Conservation (phyloP, 768 basidiomycete species). For the Tylopilus rubrobrunneus region DNA sequence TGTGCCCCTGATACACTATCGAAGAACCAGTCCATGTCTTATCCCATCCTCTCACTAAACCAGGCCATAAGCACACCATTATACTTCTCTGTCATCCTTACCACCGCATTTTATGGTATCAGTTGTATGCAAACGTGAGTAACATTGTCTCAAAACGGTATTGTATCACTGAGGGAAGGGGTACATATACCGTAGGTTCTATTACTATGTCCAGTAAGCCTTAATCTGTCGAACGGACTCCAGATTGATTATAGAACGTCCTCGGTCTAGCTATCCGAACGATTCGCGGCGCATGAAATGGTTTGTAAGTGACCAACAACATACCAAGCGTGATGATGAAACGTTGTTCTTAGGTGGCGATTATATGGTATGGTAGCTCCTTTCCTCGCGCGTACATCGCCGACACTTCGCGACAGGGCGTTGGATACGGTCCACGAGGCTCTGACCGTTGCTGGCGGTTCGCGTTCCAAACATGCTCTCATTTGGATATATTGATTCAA, state of each 20-base stretch:
- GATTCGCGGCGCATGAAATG: constrained; percentile 3
- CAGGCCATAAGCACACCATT: background rate
- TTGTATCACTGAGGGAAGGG: no score
- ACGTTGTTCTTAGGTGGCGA: constrained; percentile 1
- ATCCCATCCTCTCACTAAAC: background rate
- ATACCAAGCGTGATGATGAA: background rate
- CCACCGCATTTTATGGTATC: background rate
- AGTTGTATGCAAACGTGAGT: constrained; percentile 16
- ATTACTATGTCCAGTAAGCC: constrained; percentile 6
- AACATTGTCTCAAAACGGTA: background rate
- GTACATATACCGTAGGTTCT: background rate
- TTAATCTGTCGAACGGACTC: fast-evolving
- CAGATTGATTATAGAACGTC: background rate
- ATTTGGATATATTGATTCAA: background rate
- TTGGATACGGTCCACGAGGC: constrained; percentile 8
- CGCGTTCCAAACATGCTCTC: background rate
- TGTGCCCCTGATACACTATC: no score
- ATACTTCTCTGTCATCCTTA: background rate
- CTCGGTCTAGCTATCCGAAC: background rate
- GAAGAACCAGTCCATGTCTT: background rate
- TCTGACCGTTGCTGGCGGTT: constrained; percentile 5
- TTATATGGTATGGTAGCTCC: constrained; percentile 1
- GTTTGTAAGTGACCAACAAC: background rate
- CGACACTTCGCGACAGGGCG: background rate
- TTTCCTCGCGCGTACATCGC: no score